A percentile compares a stretch with the other conserved stretches of the same genome.
These are phyloP conservation scores for Barbarea vulgaris DNA, from an alignment of 345 rosid species.

Conservation along the genomic window DNA sequence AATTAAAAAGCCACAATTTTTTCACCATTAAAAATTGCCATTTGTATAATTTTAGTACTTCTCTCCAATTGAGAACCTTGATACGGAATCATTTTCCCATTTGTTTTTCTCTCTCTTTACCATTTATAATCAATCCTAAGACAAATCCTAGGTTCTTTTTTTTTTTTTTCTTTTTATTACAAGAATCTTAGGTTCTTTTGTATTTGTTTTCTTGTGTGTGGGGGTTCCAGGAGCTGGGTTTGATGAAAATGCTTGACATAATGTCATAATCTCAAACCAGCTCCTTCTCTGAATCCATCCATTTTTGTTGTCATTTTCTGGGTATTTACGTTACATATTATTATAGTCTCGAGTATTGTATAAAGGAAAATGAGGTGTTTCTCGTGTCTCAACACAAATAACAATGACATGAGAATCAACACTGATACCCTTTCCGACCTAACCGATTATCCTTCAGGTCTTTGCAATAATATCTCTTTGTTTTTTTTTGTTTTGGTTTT, in stretches of 20 bases:
- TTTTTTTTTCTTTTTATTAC: background rate
- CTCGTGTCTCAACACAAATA: slow-evolving; percentile 58
- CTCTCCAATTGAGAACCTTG: background rate
- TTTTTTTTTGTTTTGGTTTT: background rate
- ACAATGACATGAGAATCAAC: slow-evolving; percentile 61
- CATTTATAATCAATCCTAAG: slow-evolving; percentile 8
- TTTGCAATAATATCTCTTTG: background rate
- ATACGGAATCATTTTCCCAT: background rate
- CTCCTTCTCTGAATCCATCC: slow-evolving; percentile 34
- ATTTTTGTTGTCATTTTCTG: slow-evolving; percentile 14
- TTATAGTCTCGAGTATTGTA: background rate
- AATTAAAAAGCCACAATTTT: background rate
- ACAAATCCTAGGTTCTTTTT: slow-evolving; percentile 14
- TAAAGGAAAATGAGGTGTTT: slow-evolving; percentile 67
- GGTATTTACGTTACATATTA: background rate
- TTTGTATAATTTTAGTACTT: slow-evolving; percentile 15
- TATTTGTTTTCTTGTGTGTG: background rate
- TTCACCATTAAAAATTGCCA: slow-evolving; percentile 7
- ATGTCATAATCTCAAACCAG: slow-evolving; percentile 30
- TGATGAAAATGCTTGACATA: slow-evolving; percentile 31
- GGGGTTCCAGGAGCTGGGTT: slow-evolving; percentile 32
- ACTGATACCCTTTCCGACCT: slow-evolving; percentile 52
- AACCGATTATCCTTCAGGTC: slow-evolving; percentile 55
- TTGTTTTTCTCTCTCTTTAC: slow-evolving; percentile 24
- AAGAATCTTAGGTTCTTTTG: background rate